Evolutionary conservation across 2,329 filamentous ascomycete genomes (phyloP).

Genomic region (Penicillium griseofulvum): DNA sequence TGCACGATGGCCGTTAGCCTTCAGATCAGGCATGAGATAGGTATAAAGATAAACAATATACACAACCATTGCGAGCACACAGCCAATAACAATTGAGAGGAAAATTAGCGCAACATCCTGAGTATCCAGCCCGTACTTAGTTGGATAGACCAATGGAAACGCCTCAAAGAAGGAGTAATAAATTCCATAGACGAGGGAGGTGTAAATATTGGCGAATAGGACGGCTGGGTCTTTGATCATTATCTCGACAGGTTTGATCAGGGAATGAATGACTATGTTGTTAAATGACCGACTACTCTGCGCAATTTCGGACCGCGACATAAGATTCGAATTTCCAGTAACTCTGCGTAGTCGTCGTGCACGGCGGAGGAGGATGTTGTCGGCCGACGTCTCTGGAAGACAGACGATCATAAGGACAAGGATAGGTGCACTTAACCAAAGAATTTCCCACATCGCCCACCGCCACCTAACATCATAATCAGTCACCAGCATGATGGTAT

Average conservation of each 20-base stretch:
- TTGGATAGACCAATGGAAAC: neutral
- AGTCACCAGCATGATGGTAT: neutral
- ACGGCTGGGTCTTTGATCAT: neutral
- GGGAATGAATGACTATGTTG: conserved; percentile 37
- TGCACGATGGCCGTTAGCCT: neutral
- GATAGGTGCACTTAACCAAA: conserved; percentile 41
- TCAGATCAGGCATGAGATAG: neutral
- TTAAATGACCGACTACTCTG: conserved; percentile 26
- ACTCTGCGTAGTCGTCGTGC: conserved; percentile 40
- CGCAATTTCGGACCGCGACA: conserved; percentile 39
- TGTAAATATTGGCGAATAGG: conserved; percentile 1
- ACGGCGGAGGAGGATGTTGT: conserved; percentile 44
- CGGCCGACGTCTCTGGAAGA: conserved; percentile 40
- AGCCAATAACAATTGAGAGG: neutral
- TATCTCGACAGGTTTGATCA: neutral
- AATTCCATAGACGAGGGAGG: conserved; percentile 1
- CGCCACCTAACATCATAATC: conserved; percentile 37
- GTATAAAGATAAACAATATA: neutral
- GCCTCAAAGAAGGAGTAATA: conserved; percentile 6
- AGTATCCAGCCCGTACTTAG: neutral
- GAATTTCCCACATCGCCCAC: conserved; percentile 45
- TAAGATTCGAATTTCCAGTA: conserved; percentile 39
- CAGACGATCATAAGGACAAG: conserved; percentile 40
- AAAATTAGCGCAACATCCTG: neutral
- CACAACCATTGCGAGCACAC: neutral